Evolutionary conservation across 345 rosid species (phyloP).

Genomic region (Garcia nutans): DNA sequence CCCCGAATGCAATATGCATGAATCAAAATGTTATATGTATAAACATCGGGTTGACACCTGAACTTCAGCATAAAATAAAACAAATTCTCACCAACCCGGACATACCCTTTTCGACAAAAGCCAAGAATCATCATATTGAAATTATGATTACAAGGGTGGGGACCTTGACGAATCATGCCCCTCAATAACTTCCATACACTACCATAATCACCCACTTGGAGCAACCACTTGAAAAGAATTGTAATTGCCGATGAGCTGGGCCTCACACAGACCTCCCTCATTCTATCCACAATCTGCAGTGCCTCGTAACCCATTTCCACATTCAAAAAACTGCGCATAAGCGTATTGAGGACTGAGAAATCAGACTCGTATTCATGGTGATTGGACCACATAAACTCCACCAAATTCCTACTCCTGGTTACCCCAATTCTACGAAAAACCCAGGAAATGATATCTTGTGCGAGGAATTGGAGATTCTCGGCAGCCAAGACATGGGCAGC

Average conservation of each 20-base stretch:
- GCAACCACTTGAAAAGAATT: constrained; percentile 50
- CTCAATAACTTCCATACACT: constrained; percentile 65
- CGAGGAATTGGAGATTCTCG: constrained; percentile 40
- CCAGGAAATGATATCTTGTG: constrained; percentile 65
- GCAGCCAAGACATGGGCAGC: constrained; percentile 56
- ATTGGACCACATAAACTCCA: constrained; percentile 58
- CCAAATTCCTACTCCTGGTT: constrained; percentile 43
- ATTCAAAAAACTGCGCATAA: constrained; percentile 59
- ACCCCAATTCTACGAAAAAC: constrained; percentile 52
- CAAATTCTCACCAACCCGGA: constrained; percentile 53
- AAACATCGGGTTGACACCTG: constrained; percentile 52
- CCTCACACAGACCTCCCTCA: constrained; percentile 48
- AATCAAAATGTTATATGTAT: constrained; percentile 60
- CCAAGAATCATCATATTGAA: constrained; percentile 57
- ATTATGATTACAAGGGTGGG: constrained; percentile 42
- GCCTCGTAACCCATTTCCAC: constrained; percentile 45
- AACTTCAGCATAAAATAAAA: constrained; percentile 55
- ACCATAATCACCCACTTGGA: constrained; percentile 58
- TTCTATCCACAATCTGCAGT: constrained; percentile 42
- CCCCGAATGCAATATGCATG: constrained; percentile 53
- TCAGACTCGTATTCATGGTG: constrained; percentile 53
- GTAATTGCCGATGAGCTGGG: constrained; percentile 59
- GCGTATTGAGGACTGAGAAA: constrained; percentile 61
- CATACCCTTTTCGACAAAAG: constrained; percentile 52
- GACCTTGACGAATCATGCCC: constrained; percentile 56